phyloP scores from a whole-genome alignment of 441 rosid genomes.

The Metrosideros polymorpha region DNA sequence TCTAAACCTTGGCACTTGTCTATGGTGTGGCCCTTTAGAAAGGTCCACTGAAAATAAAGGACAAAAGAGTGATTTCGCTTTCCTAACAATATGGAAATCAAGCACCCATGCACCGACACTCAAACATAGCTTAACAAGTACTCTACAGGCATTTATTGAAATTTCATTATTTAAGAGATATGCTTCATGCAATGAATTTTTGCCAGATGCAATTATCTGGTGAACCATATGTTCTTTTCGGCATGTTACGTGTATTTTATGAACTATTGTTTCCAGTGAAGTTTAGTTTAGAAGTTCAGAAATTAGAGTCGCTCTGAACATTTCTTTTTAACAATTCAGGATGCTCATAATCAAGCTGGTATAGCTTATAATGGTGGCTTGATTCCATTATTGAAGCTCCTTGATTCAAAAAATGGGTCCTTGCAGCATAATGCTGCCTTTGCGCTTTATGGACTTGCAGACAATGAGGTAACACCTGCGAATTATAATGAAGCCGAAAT shows the following conservation, averaged over 20 bases:
- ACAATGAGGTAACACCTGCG: conserved; percentile 65
- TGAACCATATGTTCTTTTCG: background rate
- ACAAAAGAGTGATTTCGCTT: background rate
- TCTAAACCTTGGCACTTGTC: background rate
- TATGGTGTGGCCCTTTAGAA: background rate
- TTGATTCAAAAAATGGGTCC: conserved; percentile 94
- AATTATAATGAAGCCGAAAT: background rate
- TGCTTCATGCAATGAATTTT: background rate
- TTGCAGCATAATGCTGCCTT: conserved; percentile 99
- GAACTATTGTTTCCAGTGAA: background rate
- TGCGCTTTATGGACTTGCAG: conserved; percentile 97
- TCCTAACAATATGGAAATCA: background rate
- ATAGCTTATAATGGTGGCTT: conserved; percentile 93
- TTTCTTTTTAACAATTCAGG: conserved; percentile 33
- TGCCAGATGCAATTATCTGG: background rate
- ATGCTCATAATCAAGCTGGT: conserved; percentile 92
- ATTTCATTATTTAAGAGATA: background rate
- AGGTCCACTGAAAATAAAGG: background rate
- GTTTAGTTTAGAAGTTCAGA: background rate
- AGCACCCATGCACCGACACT: background rate
- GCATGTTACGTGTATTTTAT: background rate
- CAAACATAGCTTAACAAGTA: background rate
- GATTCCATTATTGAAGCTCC: conserved; percentile 78
- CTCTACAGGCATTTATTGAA: background rate
- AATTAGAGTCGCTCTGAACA: background rate